Percentiles rank a stretch among this genome's conserved stretches.
Evolutionary conservation across 106 monocot species (phyloP).

Genomic region (Xerophyta viscosa): DNA sequence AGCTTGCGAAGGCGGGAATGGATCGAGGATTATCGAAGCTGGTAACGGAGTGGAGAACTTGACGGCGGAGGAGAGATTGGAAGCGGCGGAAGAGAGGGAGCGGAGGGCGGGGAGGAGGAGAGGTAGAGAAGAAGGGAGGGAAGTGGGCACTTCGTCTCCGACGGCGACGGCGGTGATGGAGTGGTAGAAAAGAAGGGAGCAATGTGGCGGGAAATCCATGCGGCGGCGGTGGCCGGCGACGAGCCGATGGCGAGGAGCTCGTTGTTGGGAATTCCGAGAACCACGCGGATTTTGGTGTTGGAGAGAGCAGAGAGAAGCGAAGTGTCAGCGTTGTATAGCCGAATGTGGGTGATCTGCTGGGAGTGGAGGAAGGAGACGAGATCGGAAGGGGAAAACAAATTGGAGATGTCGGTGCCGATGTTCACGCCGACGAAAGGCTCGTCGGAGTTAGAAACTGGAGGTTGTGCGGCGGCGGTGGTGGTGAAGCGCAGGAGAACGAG

Average conservation of each 20-base stretch:
- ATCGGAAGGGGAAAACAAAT: conserved; percentile 33
- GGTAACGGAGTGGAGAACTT: conserved; percentile 55
- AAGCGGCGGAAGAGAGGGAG: conserved; percentile 26
- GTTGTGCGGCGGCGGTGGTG: too few species aligned
- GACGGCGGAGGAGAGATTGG: conserved; percentile 27
- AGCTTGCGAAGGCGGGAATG: conserved; percentile 86
- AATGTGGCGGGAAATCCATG: conserved; percentile 58
- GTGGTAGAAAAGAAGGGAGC: conserved; percentile 28
- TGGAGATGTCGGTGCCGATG: conserved; percentile 51
- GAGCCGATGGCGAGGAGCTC: conserved; percentile 63
- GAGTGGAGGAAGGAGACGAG: conserved; percentile 36
- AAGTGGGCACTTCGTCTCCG: conserved; percentile 48
- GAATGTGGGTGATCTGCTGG: conserved; percentile 62
- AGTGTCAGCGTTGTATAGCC: conserved; percentile 54
- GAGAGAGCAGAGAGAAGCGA: conserved; percentile 54
- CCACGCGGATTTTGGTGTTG: conserved; percentile 31
- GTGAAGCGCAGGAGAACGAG: too few species aligned
- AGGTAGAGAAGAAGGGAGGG: conserved; percentile 39
- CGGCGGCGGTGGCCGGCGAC: conserved; percentile 37
- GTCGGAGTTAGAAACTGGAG: too few species aligned
- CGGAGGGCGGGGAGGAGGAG: conserved; percentile 60
- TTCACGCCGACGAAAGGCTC: conserved; percentile 74
- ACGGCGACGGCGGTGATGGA: conserved; percentile 46
- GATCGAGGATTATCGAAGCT: conserved; percentile 53
- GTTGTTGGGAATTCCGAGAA: conserved; percentile 62